Base-by-base conservation (phyloP, 2,329 filamentous ascomycete genomes). In the Cryphonectria parasitica region DNA sequence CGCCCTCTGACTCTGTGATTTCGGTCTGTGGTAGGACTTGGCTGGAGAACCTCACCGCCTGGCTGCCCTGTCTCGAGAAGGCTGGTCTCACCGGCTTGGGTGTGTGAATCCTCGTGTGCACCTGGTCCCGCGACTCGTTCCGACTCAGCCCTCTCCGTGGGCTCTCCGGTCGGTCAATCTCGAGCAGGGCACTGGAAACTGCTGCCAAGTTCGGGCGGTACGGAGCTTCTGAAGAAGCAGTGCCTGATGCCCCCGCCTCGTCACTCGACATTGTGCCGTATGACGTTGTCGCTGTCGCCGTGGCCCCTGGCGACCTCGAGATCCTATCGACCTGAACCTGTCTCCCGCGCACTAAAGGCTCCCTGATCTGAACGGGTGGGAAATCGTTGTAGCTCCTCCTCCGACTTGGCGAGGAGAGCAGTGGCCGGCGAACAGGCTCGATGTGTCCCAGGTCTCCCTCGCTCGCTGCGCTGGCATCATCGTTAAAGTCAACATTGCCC, bases 1-100 rank as follows among this genome's bases (percentile, higher is more conserved):
- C 88, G 69, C 91, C 92, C 71, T 92, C 88, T 0, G 36, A 31
- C 25, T 84, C 83, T 3, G 88, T 88, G 31, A 94, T 86, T 72
- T 85, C 87, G 1, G 92, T 90, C 74, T 91, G 88, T 0, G 92
- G 93, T 0, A 93, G 89, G 0, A 92, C 89, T 7, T 88, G 89
- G 66, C 91, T 94, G 0, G 90, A 91, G 78, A 95, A 95, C 52
- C 88, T 88, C 61, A 87, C 83, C 17, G 84, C 81, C 1, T 86
- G 76, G 0, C 83, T 89, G 31, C 86, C 83, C 67, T 88, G 85
- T 6, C 86, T 82, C 1, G 87, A 86, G 87, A 79, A 19, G 80
- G 79, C 8, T 87, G 88, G 41, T 84, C 83, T 66, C 73, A 76
- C 62, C 77, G 73, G 56, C 79, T 76, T 61, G 69, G 66, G 69